A percentile compares a stretch with the other conserved stretches of the same genome.
Conservation (phyloP, 164 flowering plant genomes). For the Liquidambar formosana region DNA sequence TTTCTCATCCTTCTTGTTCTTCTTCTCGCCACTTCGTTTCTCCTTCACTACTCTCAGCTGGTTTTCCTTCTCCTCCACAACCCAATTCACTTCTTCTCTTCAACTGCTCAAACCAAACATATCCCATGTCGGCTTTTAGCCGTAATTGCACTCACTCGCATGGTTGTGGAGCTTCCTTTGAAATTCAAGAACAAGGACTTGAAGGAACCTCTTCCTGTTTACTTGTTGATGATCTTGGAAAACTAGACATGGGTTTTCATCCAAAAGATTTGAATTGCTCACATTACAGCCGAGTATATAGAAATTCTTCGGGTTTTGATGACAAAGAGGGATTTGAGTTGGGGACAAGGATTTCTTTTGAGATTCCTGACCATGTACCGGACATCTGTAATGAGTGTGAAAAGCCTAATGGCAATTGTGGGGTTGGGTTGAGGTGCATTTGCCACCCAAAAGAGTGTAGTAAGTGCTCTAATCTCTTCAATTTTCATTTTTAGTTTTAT, state of each 20-base stretch:
- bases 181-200: conserved; percentile 10
- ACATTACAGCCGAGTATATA: conserved; percentile 37
- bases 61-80: conserved; percentile 41
- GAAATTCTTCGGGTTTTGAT: conserved; percentile 11
- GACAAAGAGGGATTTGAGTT: conserved; percentile 27
- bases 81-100: conserved; percentile 57
- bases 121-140: conserved; percentile 10
- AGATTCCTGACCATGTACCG: conserved; percentile 53
- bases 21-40: conserved; percentile 38
- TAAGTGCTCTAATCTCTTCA: conserved; percentile 28
- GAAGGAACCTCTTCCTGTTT: conserved; percentile 28
- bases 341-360: conserved; percentile 58
- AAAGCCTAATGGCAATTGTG: conserved; percentile 61
- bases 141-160: conserved; percentile 27
- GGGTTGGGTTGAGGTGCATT: conserved; percentile 57
- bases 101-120: conserved; percentile 37
- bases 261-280: conserved; percentile 51
- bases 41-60: conserved; percentile 46
- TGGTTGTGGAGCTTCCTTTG: conserved; percentile 18
- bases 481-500: background rate
- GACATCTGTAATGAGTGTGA: conserved; percentile 55
- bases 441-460: conserved; percentile 59
- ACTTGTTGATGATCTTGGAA: conserved; percentile 34
- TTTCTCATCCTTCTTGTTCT: conserved; percentile 42
- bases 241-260: conserved; percentile 38